Conservation (phyloP, 1,284 basidiomycete genomes). For the Grifola frondosa region DNA sequence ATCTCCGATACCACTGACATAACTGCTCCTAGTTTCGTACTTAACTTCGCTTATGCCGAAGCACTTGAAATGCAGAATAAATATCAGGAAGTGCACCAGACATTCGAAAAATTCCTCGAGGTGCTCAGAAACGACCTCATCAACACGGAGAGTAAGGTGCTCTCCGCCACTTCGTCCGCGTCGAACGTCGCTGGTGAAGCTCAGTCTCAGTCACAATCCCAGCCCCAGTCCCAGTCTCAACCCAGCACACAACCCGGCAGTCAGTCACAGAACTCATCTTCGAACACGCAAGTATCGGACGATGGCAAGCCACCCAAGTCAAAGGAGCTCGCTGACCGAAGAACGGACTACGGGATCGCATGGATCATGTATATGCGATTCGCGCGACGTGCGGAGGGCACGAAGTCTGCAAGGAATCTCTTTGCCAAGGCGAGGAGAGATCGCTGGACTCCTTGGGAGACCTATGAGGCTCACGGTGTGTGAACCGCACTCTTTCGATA, state of each 20-base stretch:
- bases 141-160: conserved; percentile 52
- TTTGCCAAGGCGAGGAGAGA: conserved; percentile 89
- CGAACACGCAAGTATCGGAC: conserved; percentile 41
- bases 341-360: conserved; percentile 66
- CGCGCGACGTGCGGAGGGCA: conserved; percentile 80
- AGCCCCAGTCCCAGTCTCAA: no score
- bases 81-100: conserved; percentile 62
- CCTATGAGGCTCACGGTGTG: conserved; percentile 89
- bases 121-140: conserved; percentile 76
- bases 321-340: conserved; percentile 59
- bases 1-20: conserved; percentile 4
- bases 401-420: conserved; percentile 75
- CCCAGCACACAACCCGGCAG: no score
- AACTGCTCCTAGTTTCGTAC: conserved; percentile 64
- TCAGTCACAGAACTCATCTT: conserved; percentile 36
- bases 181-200: conserved; percentile 33
- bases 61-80: conserved; percentile 71
- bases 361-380: conserved; percentile 94
- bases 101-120: conserved; percentile 73
- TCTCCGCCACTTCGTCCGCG: conserved; percentile 42
- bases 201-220: conserved; percentile 13
- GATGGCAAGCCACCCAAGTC: conserved; percentile 46
- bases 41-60: conserved; percentile 91
- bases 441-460: conserved; percentile 86
- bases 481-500: conserved; percentile 11